Base-by-base conservation (phyloP, 768 basidiomycete species). In the Panellus pusillus region DNA sequence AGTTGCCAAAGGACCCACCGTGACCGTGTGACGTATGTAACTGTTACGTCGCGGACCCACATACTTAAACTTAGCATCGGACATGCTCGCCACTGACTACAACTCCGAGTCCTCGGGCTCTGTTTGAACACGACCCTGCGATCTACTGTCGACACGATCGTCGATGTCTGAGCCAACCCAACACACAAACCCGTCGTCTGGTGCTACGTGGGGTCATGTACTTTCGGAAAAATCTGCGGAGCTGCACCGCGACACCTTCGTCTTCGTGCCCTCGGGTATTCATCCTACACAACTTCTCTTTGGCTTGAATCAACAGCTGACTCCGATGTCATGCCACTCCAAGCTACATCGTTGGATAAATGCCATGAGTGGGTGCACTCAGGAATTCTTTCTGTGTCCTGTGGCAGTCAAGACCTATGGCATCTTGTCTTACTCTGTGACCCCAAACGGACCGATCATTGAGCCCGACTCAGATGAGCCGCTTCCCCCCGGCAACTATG, bases 301-400 rank as follows among this genome's bases (percentile, higher is more conserved):
- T 29, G 54, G 44, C 6, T 7, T 55, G 12, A 55, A 55, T 15
- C 54, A 50, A n/a, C 39, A 40, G 12, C 15, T 50, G 6, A 55
- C 48, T 0, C 54, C 48, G 19, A 28, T 55, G 2, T 17, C 48
- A 18, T 27, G 14, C n/a, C n/a, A n/a, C 13, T 36, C 44, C 5
- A 50, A 15, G 9, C 35, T 49, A 11, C 27, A 9, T 4, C 54
- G 54, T 42, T 55, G 54, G 54, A 37, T 17, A 6, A 2, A 31
- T 13, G 15, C 48, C 42, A 48, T 55, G 28, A 9, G 3, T 18
- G 54, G 47, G 3, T 4, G 8, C 1, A 12, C 38, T 0, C 7
- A 41, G 1, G 19, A 20, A 17, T 56, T 56, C 24, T 46, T 12
- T 15, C 13, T 55, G 17, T 44, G 47, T 37, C 48, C 54, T 4